A percentile compares a stretch with the other conserved stretches of the same genome.
phyloP scores from a whole-genome alignment of 1,284 basidiomycete species.

The Fomitopsis schrenkii region DNA sequence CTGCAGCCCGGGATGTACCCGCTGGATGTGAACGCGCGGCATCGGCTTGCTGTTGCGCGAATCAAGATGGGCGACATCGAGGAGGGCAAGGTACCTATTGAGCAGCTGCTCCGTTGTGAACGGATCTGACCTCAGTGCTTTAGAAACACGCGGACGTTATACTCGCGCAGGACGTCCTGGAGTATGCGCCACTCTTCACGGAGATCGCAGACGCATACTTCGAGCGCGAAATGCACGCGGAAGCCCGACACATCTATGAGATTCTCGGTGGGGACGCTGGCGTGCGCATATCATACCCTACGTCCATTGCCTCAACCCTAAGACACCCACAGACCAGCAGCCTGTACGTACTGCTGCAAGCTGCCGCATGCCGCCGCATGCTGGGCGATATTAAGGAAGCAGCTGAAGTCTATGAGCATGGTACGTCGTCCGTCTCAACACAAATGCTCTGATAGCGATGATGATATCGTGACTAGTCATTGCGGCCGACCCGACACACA shows the following conservation, averaged over 20 bases:
- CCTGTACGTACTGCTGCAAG: slow-evolving; percentile 62
- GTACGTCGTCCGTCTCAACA: slow-evolving; percentile 37
- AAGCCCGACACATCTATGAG: slow-evolving; percentile 79
- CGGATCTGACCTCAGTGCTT: neutral
- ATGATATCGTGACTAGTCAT: slow-evolving; percentile 48
- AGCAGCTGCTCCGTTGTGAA: slow-evolving; percentile 13
- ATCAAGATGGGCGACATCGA: slow-evolving; percentile 78
- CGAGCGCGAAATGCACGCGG: slow-evolving; percentile 66
- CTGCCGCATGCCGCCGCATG: slow-evolving; percentile 73
- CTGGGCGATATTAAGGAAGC: slow-evolving; percentile 72
- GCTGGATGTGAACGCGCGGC: slow-evolving; percentile 79
- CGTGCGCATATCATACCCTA: slow-evolving; percentile 36
- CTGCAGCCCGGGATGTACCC: slow-evolving; percentile 53
- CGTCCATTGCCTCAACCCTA: neutral
- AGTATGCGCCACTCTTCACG: slow-evolving; percentile 75
- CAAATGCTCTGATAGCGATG: neutral
- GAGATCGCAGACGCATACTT: slow-evolving; percentile 87
- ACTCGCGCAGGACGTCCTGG: slow-evolving; percentile 63
- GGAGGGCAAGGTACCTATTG: slow-evolving; percentile 67
- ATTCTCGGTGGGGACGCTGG: slow-evolving; percentile 68
- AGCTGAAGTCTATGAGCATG: slow-evolving; percentile 78
- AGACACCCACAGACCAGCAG: slow-evolving; percentile 51
- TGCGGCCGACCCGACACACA: slow-evolving; percentile 66
- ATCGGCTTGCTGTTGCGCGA: slow-evolving; percentile 83
- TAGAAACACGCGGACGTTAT: slow-evolving; percentile 78